Conservation (phyloP, 805 yeast species). For the Wickerhamomyces tratensis region DNA sequence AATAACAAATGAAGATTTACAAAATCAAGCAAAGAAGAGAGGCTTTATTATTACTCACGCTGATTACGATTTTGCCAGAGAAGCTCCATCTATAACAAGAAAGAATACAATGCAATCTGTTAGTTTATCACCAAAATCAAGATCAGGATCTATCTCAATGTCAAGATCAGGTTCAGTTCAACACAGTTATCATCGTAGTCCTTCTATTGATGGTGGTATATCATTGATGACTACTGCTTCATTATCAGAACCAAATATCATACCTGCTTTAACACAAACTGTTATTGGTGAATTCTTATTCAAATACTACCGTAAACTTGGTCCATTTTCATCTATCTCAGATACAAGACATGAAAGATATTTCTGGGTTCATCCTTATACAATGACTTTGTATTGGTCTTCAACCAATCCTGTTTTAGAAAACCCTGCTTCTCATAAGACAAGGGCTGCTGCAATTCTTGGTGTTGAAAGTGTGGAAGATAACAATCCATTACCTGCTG, state of each 20-base stretch:
- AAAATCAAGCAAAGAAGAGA: constrained; percentile 36
- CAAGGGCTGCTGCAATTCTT: constrained; percentile 72
- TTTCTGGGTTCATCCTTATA: constrained; percentile 96
- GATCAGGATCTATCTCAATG: constrained; percentile 6
- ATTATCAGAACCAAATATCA: constrained; percentile 58
- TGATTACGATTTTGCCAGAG: constrained; percentile 12
- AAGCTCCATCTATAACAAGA: constrained; percentile 7
- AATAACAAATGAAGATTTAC: constrained; percentile 34
- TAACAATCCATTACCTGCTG: constrained; percentile 81
- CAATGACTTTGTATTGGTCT: constrained; percentile 87
- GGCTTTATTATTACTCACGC: constrained; percentile 27
- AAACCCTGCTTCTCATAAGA: constrained; percentile 55
- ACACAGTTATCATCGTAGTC: constrained; percentile 7
- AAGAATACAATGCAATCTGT: constrained; percentile 15
- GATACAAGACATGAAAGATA: constrained; percentile 83
- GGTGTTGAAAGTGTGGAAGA: constrained; percentile 77
- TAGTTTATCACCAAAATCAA: constrained; percentile 10
- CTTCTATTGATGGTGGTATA: constrained; percentile 24
- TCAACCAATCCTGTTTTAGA: constrained; percentile 65
- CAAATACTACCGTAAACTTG: constrained; percentile 75
- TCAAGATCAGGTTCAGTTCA: constrained; percentile 9
- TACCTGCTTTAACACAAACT: constrained; percentile 83
- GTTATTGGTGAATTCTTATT: constrained; percentile 85
- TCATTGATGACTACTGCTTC: constrained; percentile 49
- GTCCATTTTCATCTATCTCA: constrained; percentile 60